phyloP scores from a whole-genome alignment of 768 basidiomycete species.

The Chalciporus piperatus region DNA sequence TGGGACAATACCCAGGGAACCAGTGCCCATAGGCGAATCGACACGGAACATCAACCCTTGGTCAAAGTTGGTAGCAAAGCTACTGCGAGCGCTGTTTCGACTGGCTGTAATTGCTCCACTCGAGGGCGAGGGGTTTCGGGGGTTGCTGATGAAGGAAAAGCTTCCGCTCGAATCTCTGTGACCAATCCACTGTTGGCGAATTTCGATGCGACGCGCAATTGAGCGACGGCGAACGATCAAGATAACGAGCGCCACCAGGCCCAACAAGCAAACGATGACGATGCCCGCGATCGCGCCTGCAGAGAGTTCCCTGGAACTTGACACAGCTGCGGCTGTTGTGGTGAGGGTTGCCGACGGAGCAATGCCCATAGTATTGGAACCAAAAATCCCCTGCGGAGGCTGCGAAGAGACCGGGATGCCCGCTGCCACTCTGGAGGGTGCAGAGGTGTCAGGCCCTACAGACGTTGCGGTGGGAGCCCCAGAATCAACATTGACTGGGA shows the following conservation, averaged over 20 bases:
- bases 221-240: slow-evolving; percentile 47
- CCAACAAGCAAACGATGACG: slow-evolving; percentile 28
- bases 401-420: slow-evolving; percentile 1
- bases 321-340: slow-evolving; percentile 4
- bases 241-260: slow-evolving; percentile 35
- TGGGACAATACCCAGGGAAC: slow-evolving; percentile 25
- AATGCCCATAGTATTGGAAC: slow-evolving; percentile 10
- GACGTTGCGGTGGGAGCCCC: background rate
- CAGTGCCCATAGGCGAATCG: slow-evolving; percentile 15
- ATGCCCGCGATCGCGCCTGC: slow-evolving; percentile 50
- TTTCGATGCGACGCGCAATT: slow-evolving; percentile 40
- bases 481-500: background rate
- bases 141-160: slow-evolving; percentile 6
- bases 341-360: slow-evolving; percentile 12
- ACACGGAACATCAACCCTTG: slow-evolving; percentile 32
- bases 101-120: slow-evolving; percentile 19
- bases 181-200: slow-evolving; percentile 41
- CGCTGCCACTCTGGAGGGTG: background rate
- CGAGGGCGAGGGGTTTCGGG: slow-evolving; percentile 10
- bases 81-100: slow-evolving; percentile 46
- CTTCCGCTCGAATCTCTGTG: slow-evolving; percentile 11
- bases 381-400: slow-evolving; percentile 3
- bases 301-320: slow-evolving; percentile 35
- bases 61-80: slow-evolving; percentile 63
- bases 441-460: background rate